A percentile compares a stretch with the other conserved stretches of the same genome.
phyloP scores from a whole-genome alignment of 23 red algal species.

The Gracilaria vermiculophylla region DNA sequence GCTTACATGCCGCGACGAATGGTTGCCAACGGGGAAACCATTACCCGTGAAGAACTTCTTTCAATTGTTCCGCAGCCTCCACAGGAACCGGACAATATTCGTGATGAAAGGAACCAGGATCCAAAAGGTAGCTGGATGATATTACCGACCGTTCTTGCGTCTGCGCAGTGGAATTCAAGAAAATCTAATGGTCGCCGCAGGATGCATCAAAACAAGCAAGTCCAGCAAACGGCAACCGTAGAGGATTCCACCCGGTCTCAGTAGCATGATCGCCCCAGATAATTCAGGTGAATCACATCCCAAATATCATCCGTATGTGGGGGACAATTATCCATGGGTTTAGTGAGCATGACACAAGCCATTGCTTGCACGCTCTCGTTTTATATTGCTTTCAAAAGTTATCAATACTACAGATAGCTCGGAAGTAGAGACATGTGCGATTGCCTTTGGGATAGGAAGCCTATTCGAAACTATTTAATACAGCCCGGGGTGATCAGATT shows the following conservation, averaged over 20 bases:
- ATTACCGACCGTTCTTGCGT: slow-evolving; percentile 16
- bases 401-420: too few species aligned
- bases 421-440: too few species aligned
- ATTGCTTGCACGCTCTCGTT: not conserved
- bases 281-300: not conserved
- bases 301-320: not conserved
- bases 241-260: not conserved
- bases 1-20: slow-evolving; percentile 59
- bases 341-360: not conserved
- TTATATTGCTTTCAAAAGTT: too few species aligned
- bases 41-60: slow-evolving; percentile 2
- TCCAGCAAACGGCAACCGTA: not conserved
- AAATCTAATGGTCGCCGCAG: slow-evolving; percentile 3
- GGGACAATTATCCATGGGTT: not conserved
- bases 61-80: not conserved
- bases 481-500: not conserved
- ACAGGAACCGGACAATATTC: not conserved
- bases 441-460: too few species aligned
- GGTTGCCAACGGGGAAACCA: not conserved
- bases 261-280: not conserved
- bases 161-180: slow-evolving; percentile 28
- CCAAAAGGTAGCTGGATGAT: not conserved
- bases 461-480: not conserved
- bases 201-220: not conserved
- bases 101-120: not conserved